Evolutionary conservation across 2,329 filamentous ascomycete genomes (phyloP).

Genomic region (Trichoderma koningii): DNA sequence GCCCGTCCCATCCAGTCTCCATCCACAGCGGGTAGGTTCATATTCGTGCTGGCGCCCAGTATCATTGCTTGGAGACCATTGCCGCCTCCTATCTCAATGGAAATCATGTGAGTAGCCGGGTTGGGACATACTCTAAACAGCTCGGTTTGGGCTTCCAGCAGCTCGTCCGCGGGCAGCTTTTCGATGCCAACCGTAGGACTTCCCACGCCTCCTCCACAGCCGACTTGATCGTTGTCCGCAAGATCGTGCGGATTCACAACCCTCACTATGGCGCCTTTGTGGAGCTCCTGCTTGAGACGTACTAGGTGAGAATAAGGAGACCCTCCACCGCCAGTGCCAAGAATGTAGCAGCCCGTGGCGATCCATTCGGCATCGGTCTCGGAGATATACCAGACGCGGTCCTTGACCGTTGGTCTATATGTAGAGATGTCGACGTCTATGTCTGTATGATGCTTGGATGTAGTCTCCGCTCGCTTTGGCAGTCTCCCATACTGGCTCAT

Average conservation of each 20-base stretch:
- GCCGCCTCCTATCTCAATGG: conserved; percentile 66
- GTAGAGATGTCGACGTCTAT: conserved; percentile 40
- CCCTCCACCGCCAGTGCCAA: conserved; percentile 63
- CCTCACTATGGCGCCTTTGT: conserved; percentile 51
- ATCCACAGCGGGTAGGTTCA: conserved; percentile 55
- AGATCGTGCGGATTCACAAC: conserved; percentile 56
- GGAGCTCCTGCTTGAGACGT: conserved; percentile 53
- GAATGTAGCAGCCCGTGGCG: conserved; percentile 60
- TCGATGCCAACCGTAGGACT: conserved; percentile 63
- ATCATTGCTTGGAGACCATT: conserved; percentile 64
- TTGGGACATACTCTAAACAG: conserved; percentile 54
- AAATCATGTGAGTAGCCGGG: conserved; percentile 58
- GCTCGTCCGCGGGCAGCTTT: conserved; percentile 60
- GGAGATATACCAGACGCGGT: conserved; percentile 58
- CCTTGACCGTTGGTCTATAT: conserved; percentile 53
- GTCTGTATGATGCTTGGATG: conserved; percentile 12
- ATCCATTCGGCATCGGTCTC: conserved; percentile 62
- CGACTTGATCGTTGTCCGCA: conserved; percentile 53
- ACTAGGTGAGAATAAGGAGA: conserved; percentile 56
- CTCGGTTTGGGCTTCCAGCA: conserved; percentile 53
- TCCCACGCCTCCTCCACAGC: conserved; percentile 59
- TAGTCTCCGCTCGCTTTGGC: conserved; percentile 2
- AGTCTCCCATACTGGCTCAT: conserved; percentile 33
- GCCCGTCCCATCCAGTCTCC: conserved; percentile 61
- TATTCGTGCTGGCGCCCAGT: conserved; percentile 55